Percentiles rank a stretch among this genome's conserved stretches.
Conservation (phyloP, 2,329 filamentous ascomycete species). For the Fusarium ramigenum region DNA sequence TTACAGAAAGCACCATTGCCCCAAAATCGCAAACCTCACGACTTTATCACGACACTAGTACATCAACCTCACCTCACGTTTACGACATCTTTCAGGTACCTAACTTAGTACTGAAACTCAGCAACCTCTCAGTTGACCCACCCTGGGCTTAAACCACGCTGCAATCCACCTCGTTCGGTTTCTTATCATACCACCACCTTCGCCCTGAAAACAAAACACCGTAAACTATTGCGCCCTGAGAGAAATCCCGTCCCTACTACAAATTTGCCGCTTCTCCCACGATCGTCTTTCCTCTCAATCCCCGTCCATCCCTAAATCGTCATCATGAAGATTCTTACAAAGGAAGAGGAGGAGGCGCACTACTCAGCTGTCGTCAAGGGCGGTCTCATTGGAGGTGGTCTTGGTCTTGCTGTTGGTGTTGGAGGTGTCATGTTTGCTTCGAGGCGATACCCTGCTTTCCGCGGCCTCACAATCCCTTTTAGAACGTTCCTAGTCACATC, state of each 20-base stretch:
- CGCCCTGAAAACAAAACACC: conserved; percentile 16
- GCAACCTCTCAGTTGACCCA: conserved; percentile 22
- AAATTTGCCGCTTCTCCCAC: background rate
- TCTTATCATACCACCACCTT: conserved; percentile 36
- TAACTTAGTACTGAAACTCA: background rate
- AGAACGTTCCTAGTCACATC: conserved; percentile 90
- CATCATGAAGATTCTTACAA: conserved; percentile 93
- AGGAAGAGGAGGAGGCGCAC: conserved; percentile 90
- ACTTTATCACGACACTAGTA: background rate
- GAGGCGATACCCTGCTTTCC: conserved; percentile 79
- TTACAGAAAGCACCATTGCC: background rate
- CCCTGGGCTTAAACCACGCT: conserved; percentile 33
- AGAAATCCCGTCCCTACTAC: conserved; percentile 7
- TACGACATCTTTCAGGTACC: background rate
- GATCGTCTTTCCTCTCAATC: background rate
- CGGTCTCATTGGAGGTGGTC: conserved; percentile 75
- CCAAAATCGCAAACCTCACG: background rate
- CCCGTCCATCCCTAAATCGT: conserved; percentile 33
- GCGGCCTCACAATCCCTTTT: conserved; percentile 86
- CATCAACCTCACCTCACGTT: conserved; percentile 5
- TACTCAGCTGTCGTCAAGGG: conserved; percentile 84
- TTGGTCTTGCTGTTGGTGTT: conserved; percentile 74
- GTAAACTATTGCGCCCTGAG: background rate
- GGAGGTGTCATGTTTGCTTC: conserved; percentile 74
- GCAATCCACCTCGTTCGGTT: conserved; percentile 26